phyloP scores from a whole-genome alignment of 345 rosid species.

The Syzygium aromaticum region DNA sequence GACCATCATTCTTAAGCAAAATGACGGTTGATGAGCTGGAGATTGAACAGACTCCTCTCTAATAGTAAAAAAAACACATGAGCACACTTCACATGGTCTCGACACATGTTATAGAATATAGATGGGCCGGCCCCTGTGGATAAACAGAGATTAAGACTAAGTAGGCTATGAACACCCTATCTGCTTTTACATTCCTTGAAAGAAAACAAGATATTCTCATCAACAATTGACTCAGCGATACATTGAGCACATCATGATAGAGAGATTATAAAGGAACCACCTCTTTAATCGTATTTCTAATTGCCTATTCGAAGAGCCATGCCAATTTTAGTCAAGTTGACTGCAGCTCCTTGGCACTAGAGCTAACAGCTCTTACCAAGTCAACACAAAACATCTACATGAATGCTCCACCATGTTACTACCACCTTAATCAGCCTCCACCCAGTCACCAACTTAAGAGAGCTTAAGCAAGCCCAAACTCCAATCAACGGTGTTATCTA shows the following conservation, averaged over 20 bases:
- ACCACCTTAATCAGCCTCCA: background rate
- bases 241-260: background rate
- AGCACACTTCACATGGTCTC: background rate
- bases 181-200: background rate
- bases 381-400: background rate
- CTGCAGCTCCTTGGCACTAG: background rate
- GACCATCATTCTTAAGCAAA: background rate
- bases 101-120: background rate
- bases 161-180: background rate
- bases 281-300: background rate
- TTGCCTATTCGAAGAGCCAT: background rate
- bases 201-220: background rate
- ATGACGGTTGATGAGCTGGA: background rate
- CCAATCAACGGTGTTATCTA: background rate
- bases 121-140: background rate
- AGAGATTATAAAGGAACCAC: background rate
- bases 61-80: background rate
- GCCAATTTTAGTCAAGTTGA: background rate
- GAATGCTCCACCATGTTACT: background rate
- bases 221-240: background rate
- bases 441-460: background rate
- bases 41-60: background rate
- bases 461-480: background rate
- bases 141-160: background rate
- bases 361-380: background rate